Evolutionary conservation across 805 yeast species (phyloP).

Genomic region (Wickerhamomyces alni): DNA sequence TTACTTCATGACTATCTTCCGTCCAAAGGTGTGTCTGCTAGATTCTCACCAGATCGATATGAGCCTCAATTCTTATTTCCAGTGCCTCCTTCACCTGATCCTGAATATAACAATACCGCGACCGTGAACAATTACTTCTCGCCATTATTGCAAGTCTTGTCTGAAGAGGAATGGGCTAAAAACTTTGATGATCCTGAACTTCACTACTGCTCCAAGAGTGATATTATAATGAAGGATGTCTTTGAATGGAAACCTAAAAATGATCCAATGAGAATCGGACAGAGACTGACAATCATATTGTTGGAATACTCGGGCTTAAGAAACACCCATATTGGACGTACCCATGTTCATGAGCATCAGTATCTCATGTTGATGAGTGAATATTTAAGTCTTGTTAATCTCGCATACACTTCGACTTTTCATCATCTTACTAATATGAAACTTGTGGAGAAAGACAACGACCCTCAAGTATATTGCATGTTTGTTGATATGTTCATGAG

Average conservation of each 20-base stretch:
- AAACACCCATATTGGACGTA: not conserved
- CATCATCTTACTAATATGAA: not conserved
- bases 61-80: not conserved
- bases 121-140: not conserved
- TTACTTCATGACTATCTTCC: not conserved
- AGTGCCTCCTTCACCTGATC: not conserved
- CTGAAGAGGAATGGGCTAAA: not conserved
- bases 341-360: not conserved
- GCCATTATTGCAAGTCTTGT: not conserved
- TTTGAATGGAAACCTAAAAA: slow-evolving; percentile 27
- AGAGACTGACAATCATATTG: not conserved
- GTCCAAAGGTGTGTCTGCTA: not conserved
- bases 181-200: not conserved
- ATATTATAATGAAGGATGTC: slow-evolving; percentile 37
- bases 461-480: not conserved
- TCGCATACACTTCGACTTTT: slow-evolving; percentile 2
- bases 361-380: not conserved
- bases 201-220: not conserved
- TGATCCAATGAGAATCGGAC: not conserved
- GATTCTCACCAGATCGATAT: not conserved
- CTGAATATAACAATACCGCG: not conserved
- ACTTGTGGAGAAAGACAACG: not conserved
- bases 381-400: not conserved
- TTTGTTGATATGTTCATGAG: slow-evolving; percentile 1
- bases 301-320: not conserved